Base-by-base conservation (phyloP, 2,329 filamentous ascomycete genomes). In the Colletotrichum sp. region DNA sequence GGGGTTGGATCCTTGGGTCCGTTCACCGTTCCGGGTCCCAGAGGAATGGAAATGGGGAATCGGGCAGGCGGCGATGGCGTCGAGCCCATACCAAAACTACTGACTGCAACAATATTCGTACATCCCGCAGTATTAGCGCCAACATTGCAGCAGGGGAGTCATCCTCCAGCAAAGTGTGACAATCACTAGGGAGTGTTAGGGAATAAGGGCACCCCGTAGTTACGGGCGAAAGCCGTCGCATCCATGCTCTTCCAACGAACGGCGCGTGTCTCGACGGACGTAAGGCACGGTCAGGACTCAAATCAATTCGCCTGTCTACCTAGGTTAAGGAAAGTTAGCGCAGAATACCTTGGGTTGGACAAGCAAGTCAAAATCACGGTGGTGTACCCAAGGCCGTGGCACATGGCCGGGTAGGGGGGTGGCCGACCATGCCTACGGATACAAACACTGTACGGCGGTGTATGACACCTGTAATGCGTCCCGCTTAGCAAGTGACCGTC, bases 151-250 rank as follows among this genome's bases (percentile, higher is more conserved):
- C 38, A 61, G 38, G 65, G 61, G 30, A 72, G 64, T 52, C 63
- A 30, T 48, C 52, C n/a, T 16, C 38, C 38, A 43, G 34, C 48
- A 15, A 43, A 36, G 32, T 18, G 43, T 71, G 67, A 55, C 58
- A 71, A 65, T 64, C 65, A 57, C 38, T 32, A 16, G 71, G 52
- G 55, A 36, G 28, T 34, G 21, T 28, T 34, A 8, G 5, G 21
- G 24, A 30, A 63, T 13, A 52, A 36, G 57, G 66, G 18, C 30
- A 43, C 32, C 28, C 48, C 71, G 34, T 64, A 65, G 10, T 74
- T 74, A 74, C 71, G 71, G 48, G 21, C 67, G 67, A 64, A 74
- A 71, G 67, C 58, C 71, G 64, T 38, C 24, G 16, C 38, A 36
- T 38, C 65, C 71, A 30, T 74, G 43, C 6, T 24, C 36, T 38